A percentile compares a stretch with the other conserved stretches of the same genome.
phyloP scores from a whole-genome alignment of 495 filamentous ascomycete species.

The Neurospora tetrasperma region DNA sequence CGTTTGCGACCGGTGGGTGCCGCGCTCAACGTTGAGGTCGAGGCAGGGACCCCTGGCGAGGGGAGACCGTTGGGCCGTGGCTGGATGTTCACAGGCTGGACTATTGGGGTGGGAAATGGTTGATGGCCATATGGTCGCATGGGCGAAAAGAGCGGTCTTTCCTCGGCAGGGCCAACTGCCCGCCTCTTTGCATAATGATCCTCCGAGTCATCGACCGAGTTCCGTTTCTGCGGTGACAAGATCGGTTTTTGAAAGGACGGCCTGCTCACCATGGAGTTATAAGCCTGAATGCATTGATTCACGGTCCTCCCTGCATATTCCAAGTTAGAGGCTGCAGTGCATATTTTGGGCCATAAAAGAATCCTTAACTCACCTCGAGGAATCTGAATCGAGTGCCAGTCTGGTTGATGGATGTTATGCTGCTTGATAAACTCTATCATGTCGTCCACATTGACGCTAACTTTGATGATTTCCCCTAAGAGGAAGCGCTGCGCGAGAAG shows the following conservation, averaged over 20 bases:
- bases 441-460: slow-evolving; percentile 32
- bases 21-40: slow-evolving; percentile 15
- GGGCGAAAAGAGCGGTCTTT: slow-evolving; percentile 8
- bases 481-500: slow-evolving; percentile 36
- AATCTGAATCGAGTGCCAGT: slow-evolving; percentile 38
- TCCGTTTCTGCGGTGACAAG: slow-evolving; percentile 31
- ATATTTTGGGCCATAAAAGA: not conserved
- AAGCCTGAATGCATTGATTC: slow-evolving; percentile 34
- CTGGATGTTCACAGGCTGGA: slow-evolving; percentile 18
- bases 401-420: slow-evolving; percentile 28
- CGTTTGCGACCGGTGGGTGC: slow-evolving; percentile 17
- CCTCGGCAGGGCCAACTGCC: slow-evolving; percentile 22
- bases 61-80: slow-evolving; percentile 31
- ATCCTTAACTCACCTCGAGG: slow-evolving; percentile 30
- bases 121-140: slow-evolving; percentile 15
- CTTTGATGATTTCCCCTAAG: slow-evolving; percentile 45
- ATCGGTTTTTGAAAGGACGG: slow-evolving; percentile 11
- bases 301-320: slow-evolving; percentile 35
- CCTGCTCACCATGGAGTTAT: slow-evolving; percentile 32
- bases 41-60: slow-evolving; percentile 13
- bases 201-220: slow-evolving; percentile 32
- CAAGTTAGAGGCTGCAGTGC: slow-evolving; percentile 12
- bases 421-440: slow-evolving; percentile 40
- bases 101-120: slow-evolving; percentile 15
- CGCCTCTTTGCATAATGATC: slow-evolving; percentile 33